A percentile compares a stretch with the other conserved stretches of the same genome.
phyloP scores from a whole-genome alignment of 352 stramenopile genomes.

The Phytopythium sindhum region DNA sequence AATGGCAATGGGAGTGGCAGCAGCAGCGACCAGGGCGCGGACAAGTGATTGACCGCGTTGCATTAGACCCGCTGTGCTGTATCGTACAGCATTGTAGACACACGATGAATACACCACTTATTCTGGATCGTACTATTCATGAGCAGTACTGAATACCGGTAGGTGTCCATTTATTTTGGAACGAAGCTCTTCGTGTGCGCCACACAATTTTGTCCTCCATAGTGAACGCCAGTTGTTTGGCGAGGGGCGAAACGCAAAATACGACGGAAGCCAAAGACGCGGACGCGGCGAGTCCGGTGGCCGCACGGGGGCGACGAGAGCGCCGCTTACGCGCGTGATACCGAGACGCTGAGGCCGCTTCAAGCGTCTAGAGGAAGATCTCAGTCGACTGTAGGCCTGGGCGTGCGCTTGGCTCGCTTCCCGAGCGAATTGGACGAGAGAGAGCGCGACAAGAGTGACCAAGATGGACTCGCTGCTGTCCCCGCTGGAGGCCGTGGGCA shows the following conservation, averaged over 20 bases:
- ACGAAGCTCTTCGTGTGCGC: neutral
- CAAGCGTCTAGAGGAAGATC: neutral
- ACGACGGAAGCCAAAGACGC: neutral
- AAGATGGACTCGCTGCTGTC: constrained; percentile 24
- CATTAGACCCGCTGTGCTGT: neutral
- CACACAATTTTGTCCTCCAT: neutral
- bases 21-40: neutral
- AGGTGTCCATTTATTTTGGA: neutral
- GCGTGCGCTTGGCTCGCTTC: neutral
- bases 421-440: neutral
- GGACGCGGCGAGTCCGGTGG: neutral
- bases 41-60: neutral
- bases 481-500: constrained; percentile 28
- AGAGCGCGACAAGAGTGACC: neutral
- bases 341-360: neutral
- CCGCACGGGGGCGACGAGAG: neutral
- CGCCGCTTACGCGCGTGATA: neutral
- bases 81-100: neutral
- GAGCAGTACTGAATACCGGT: no score
- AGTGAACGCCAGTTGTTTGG: neutral
- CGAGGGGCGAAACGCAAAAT: constrained; percentile 2
- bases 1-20: neutral
- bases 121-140: neutral
- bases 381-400: neutral
- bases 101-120: neutral